These are phyloP conservation scores for Funneliformis caledonium DNA, from an alignment of 371 early-diverging fungal species.

Conservation along the genomic window DNA sequence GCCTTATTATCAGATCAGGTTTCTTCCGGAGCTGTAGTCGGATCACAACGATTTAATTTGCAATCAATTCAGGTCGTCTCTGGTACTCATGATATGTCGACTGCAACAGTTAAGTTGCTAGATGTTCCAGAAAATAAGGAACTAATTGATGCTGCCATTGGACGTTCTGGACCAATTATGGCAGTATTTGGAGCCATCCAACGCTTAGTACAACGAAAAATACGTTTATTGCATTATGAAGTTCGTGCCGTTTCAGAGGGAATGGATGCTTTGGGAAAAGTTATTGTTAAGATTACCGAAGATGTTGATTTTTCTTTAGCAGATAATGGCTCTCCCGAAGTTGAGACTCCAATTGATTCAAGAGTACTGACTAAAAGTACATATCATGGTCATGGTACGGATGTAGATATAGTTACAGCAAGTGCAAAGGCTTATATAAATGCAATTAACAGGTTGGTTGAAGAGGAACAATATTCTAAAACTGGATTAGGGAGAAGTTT, in stretches of 20 bases:
- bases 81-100: constrained; percentile 71
- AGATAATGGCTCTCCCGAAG: constrained; percentile 26
- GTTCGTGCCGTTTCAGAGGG: constrained; percentile 87
- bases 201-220: constrained; percentile 68
- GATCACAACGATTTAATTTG: constrained; percentile 58
- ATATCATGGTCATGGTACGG: constrained; percentile 74
- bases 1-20: constrained; percentile 81
- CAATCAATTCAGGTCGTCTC: constrained; percentile 74
- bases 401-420: constrained; percentile 84
- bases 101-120: constrained; percentile 75
- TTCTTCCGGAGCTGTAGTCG: constrained; percentile 46
- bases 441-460: constrained; percentile 78
- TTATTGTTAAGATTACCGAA: constrained; percentile 72
- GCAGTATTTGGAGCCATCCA: constrained; percentile 85
- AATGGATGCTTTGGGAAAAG: constrained; percentile 85
- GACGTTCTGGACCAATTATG: constrained; percentile 81
- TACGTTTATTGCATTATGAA: constrained; percentile 74
- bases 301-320: constrained; percentile 34
- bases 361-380: constrained; percentile 48
- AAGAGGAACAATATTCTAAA: background rate
- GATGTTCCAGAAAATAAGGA: constrained; percentile 52
- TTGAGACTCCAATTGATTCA: constrained; percentile 30
- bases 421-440: constrained; percentile 85
- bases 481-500: background rate
- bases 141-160: constrained; percentile 77